Base-by-base conservation (phyloP, 129 eudicot species). In the Heracleum sosnowskyi region DNA sequence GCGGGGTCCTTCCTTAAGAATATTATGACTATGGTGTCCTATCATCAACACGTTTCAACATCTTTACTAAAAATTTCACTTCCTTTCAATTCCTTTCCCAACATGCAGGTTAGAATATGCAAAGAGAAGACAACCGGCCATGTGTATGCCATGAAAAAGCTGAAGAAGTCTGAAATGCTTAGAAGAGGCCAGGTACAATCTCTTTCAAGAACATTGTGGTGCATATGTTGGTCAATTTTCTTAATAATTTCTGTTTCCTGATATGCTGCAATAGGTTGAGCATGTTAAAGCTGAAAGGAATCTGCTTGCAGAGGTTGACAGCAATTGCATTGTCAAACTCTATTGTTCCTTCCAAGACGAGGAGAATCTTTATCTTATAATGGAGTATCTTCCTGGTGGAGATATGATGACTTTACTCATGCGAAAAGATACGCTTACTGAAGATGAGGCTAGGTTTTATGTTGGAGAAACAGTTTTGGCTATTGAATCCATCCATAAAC, bases 221-320 rank as follows among this genome's bases (percentile, higher is more conserved):
- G 39, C 49, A 31, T 63, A 24, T 76, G 26, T 42, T 80, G 45
- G 70, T 53, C 24, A 78, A 55, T 60, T 81, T 45, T 44, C 55
- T 85, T 78, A 55, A 34, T 74, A 4, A 4, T 41, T 29, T 4
- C 39, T 82, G 71, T 77, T 4, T 12, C 42, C 37, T 11, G 37
- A 64, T 44, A 45, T 81, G 31, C 15, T 85, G 33, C 68, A 60
- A 31, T 80, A 93, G 98, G 98, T 93, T 83, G 98, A 93, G 78
- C 98, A 93, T 89, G 98, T 93, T 34, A 93, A 91, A 89, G 98
- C 98, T 34, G 98, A 93, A 89, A 86, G 98, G 79, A 93, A 93
- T 75, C 83, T 93, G 74, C 96, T 93, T 72, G 98, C 98, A 18
- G 98, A 93, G 82, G 97, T 93, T 74, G 98, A 93, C 77, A 91